Percentiles rank a stretch among this genome's conserved stretches.
These are phyloP conservation scores for Dipteronia sinensis DNA, from an alignment of 345 rosid species.

Conservation along the genomic window DNA sequence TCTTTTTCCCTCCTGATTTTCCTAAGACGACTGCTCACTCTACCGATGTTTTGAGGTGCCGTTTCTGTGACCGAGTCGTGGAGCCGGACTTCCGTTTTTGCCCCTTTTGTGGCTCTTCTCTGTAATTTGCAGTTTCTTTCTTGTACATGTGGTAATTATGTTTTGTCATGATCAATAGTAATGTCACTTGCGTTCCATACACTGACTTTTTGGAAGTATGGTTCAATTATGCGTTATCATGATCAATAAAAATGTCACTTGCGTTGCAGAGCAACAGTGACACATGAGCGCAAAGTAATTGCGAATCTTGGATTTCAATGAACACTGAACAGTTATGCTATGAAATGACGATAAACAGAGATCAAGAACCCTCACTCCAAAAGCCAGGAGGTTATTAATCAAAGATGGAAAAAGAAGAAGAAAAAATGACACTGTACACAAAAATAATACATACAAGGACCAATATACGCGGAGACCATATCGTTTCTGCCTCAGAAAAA, in stretches of 20 bases:
- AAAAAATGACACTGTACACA: conserved; percentile 43
- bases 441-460: conserved; percentile 37
- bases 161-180: background rate
- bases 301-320: conserved; percentile 8
- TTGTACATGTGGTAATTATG: background rate
- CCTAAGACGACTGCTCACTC: conserved; percentile 20
- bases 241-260: too few relatives aligned
- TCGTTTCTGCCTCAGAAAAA: conserved; percentile 23
- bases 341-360: background rate
- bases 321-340: background rate
- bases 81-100: conserved; percentile 78
- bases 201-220: background rate
- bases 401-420: background rate
- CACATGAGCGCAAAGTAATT: background rate
- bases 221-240: too few relatives aligned
- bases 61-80: conserved; percentile 58
- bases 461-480: background rate
- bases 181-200: background rate
- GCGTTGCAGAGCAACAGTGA: too few relatives aligned
- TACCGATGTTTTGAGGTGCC: conserved; percentile 46
- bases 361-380: conserved; percentile 10
- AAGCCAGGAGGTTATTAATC: background rate
- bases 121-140: conserved; percentile 23
- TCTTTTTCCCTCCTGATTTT: conserved; percentile 58
- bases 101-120: conserved; percentile 77